Evolutionary conservation across 2,329 filamentous ascomycete genomes (phyloP).

Genomic region (Calonectria pteridis): DNA sequence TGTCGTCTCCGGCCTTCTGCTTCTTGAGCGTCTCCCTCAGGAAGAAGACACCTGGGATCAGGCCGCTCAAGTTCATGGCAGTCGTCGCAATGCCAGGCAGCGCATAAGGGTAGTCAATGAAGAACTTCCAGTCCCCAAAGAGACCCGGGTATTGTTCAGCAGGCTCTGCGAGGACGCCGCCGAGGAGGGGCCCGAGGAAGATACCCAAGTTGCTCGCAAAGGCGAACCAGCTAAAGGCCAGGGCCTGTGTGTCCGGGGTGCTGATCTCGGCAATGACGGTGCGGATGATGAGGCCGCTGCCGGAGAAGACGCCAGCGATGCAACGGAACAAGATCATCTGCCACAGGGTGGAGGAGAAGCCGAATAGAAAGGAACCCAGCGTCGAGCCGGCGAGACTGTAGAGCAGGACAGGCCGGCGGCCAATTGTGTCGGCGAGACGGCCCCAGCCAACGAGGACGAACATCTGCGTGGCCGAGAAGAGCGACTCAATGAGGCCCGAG

Average conservation of each 20-base stretch:
- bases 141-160: constrained; percentile 70
- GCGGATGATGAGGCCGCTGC: constrained; percentile 79
- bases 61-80: constrained; percentile 66
- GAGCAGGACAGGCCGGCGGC: constrained; percentile 80
- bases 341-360: constrained; percentile 73
- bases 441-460: constrained; percentile 84
- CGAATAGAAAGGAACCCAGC: constrained; percentile 74
- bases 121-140: constrained; percentile 61
- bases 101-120: constrained; percentile 65
- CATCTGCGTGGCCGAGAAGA: constrained; percentile 83
- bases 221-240: constrained; percentile 81
- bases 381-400: constrained; percentile 74
- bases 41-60: constrained; percentile 64
- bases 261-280: constrained; percentile 83
- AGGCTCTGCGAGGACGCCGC: constrained; percentile 77
- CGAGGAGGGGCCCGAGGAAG: constrained; percentile 77
- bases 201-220: constrained; percentile 82
- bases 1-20: constrained; percentile 18
- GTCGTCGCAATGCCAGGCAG: constrained; percentile 67
- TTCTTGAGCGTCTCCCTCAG: constrained; percentile 71
- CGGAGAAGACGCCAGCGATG: constrained; percentile 79
- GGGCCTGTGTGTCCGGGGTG: constrained; percentile 77
- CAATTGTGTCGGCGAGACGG: constrained; percentile 69
- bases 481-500: constrained; percentile 78
- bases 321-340: constrained; percentile 83